Percentiles rank a stretch among this genome's conserved stretches.
These are phyloP conservation scores for Aureobasidium sp. DNA, from an alignment of 2,329 filamentous ascomycete genomes.

Conservation along the genomic window DNA sequence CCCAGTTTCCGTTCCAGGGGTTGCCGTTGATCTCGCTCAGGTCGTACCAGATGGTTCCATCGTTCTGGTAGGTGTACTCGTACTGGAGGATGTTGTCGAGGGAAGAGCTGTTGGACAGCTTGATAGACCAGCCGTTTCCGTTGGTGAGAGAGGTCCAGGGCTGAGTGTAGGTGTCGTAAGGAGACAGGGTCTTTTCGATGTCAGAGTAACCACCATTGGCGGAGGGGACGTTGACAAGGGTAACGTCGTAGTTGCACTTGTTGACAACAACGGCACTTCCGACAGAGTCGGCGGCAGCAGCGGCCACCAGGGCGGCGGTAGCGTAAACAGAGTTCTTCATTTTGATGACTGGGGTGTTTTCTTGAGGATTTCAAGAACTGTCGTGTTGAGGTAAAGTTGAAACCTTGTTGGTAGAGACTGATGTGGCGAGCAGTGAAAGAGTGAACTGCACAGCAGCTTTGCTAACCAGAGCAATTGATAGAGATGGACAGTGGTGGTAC, in stretches of 20 bases:
- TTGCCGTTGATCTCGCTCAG: constrained; percentile 30
- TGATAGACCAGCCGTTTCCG: constrained; percentile 30
- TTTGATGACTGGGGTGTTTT: constrained; percentile 14
- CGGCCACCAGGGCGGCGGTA: constrained; percentile 19
- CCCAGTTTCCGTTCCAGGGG: constrained; percentile 30
- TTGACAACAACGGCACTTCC: constrained; percentile 25
- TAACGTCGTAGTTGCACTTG: constrained; percentile 25
- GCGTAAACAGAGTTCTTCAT: constrained; percentile 22
- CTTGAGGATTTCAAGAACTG: constrained; percentile 8
- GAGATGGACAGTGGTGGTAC: constrained; percentile 20
- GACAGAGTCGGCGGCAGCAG: constrained; percentile 14
- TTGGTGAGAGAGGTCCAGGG: constrained; percentile 27
- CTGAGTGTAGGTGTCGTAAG: constrained; percentile 23
- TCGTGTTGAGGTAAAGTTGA: not conserved
- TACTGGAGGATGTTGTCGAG: constrained; percentile 28
- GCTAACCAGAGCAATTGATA: constrained; percentile 24
- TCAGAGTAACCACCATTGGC: constrained; percentile 20
- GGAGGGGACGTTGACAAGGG: constrained; percentile 24
- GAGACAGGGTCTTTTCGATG: constrained; percentile 19
- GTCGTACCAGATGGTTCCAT: constrained; percentile 31
- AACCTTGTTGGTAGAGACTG: constrained; percentile 20
- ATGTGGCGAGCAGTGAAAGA: constrained; percentile 22
- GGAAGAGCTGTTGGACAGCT: constrained; percentile 25
- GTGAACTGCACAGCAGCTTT: constrained; percentile 28
- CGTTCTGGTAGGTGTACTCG: constrained; percentile 31